Evolutionary conservation across 2,329 filamentous ascomycete genomes (phyloP).

Genomic region (Aspergillus fumigatiaffinis): DNA sequence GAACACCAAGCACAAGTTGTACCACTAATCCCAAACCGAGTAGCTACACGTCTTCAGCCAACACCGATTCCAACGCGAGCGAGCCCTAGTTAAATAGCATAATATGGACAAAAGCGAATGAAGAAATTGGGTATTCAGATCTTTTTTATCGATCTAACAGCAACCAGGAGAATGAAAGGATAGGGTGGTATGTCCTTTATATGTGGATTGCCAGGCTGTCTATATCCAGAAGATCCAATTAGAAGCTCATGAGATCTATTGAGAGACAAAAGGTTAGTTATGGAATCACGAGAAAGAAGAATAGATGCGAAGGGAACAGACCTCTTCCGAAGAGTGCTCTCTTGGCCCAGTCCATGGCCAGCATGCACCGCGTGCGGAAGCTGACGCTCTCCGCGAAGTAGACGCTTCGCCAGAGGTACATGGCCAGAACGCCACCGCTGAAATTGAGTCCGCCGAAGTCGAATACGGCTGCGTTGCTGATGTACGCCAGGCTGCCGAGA

Average conservation of each 20-base stretch:
- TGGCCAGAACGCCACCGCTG: slow-evolving; percentile 80
- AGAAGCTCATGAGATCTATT: slow-evolving; percentile 54
- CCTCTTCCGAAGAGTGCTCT: slow-evolving; percentile 91
- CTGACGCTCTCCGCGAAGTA: slow-evolving; percentile 99
- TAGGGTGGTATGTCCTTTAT: not conserved
- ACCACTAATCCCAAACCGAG: not conserved
- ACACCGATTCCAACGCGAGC: not conserved
- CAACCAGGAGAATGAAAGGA: not conserved
- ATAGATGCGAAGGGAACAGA: slow-evolving; percentile 45
- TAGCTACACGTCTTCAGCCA: not conserved
- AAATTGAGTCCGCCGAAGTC: slow-evolving; percentile 78
- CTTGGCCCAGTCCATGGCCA: slow-evolving; percentile 99
- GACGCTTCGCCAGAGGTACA: slow-evolving; percentile 92
- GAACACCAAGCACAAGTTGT: not conserved
- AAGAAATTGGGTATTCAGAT: not conserved
- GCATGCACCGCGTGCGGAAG: slow-evolving; percentile 76
- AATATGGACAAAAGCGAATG: not conserved
- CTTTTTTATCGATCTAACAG: not conserved
- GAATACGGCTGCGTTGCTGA: slow-evolving; percentile 95
- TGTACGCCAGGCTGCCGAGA: slow-evolving; percentile 85
- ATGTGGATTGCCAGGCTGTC: not conserved
- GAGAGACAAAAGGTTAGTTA: slow-evolving; percentile 3
- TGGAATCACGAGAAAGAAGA: not conserved
- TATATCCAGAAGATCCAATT: slow-evolving; percentile 8
- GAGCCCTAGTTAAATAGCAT: not conserved